Conservation (phyloP, 768 basidiomycete species). For the Bullera alba region DNA sequence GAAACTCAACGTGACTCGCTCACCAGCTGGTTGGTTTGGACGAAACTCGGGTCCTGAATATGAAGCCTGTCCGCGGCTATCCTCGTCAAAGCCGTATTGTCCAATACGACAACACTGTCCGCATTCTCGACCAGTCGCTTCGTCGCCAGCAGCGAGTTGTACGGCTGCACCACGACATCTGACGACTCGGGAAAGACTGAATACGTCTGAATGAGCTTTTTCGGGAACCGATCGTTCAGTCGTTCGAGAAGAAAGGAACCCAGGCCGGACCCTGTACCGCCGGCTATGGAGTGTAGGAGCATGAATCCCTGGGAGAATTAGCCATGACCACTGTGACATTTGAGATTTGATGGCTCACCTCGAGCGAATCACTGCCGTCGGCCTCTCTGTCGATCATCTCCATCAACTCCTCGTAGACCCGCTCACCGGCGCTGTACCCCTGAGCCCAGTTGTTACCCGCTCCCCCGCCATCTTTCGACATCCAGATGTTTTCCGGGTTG, state of each 20-base stretch:
- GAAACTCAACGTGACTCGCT: constrained; percentile 3
- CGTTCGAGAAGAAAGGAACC: constrained; percentile 97
- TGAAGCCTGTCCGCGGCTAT: constrained; percentile 90
- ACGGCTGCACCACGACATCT: constrained; percentile 97
- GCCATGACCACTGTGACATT: not conserved
- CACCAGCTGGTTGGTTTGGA: constrained; percentile 46
- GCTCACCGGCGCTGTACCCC: constrained; percentile 83
- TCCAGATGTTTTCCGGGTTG: constrained; percentile 95
- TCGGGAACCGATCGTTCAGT: constrained; percentile 93
- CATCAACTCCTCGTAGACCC: constrained; percentile 90
- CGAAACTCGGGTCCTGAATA: constrained; percentile 55
- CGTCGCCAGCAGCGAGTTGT: constrained; percentile 87
- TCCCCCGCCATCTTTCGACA: constrained; percentile 95
- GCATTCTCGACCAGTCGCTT: constrained; percentile 93
- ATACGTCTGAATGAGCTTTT: constrained; percentile 98
- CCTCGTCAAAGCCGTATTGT: constrained; percentile 86
- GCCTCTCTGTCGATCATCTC: constrained; percentile 99
- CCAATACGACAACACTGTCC: constrained; percentile 92
- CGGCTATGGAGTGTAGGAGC: constrained; percentile 97
- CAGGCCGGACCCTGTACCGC: constrained; percentile 94
- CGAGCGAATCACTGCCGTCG: constrained; percentile 92
- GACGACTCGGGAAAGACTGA: constrained; percentile 90
- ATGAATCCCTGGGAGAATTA: constrained; percentile 73
- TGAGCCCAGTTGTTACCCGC: constrained; percentile 99
- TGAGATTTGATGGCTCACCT: constrained; percentile 53